Percentiles rank a stretch among this genome's conserved stretches.
Evolutionary conservation across 352 stramenopile genomes (phyloP).

Genomic region (Aphanomyces euteiches): DNA sequence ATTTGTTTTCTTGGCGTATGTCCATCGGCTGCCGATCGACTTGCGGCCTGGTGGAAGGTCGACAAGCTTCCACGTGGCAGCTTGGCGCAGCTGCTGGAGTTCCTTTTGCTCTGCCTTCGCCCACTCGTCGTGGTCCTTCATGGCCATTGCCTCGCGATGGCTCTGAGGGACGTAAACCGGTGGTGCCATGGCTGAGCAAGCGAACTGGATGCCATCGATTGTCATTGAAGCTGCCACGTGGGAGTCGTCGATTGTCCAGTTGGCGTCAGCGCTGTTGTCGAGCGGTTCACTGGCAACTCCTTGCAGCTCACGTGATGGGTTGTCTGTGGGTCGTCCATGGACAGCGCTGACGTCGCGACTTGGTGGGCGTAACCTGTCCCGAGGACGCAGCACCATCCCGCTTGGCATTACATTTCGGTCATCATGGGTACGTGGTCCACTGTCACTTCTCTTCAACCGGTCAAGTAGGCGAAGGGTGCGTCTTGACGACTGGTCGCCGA

Average conservation of each 20-base stretch:
- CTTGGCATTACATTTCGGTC: no score
- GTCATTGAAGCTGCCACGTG: constrained; percentile 2
- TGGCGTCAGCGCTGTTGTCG: background rate
- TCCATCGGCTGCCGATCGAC: constrained; percentile 37
- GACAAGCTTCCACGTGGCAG: constrained; percentile 1
- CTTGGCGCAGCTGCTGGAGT: constrained; percentile 9
- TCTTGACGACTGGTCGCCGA: no score
- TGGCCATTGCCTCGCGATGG: constrained; percentile 1
- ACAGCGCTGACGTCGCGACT: no score
- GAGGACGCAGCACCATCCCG: no score
- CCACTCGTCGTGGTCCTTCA: constrained; percentile 5
- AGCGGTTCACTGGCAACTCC: background rate
- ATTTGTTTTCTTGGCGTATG: constrained; percentile 42
- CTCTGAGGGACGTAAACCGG: constrained; percentile 5
- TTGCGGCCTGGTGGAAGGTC: constrained; percentile 20
- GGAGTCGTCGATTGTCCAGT: background rate
- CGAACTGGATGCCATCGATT: background rate
- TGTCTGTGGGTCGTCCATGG: no score
- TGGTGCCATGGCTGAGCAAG: background rate
- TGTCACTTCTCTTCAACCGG: no score
- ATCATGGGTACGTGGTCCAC: no score
- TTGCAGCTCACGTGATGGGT: background rate
- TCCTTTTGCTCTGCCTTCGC: background rate
- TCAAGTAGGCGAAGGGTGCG: no score
- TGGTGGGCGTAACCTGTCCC: no score